These are phyloP conservation scores for Aureobasidium sp. DNA, from an alignment of 2,329 filamentous ascomycete genomes.

Conservation along the genomic window DNA sequence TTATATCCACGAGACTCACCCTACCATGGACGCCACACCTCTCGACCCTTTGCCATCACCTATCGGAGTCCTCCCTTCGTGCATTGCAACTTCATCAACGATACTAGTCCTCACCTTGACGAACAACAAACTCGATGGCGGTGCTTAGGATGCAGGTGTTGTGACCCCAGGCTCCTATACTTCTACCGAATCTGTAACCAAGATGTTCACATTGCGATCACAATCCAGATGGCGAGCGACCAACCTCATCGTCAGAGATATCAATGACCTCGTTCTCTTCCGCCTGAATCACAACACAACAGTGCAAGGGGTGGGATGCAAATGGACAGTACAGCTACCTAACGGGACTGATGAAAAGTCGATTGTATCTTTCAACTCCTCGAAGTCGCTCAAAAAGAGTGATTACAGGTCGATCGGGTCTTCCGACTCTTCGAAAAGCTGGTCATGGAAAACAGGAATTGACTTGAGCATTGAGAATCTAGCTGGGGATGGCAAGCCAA, in stretches of 20 bases:
- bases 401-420: neutral
- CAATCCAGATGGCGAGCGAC: neutral
- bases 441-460: neutral
- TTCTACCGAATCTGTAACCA: neutral
- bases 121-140: neutral
- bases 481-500: neutral
- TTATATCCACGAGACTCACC: neutral
- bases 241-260: neutral
- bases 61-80: neutral
- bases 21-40: neutral
- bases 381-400: neutral
- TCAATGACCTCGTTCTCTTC: neutral
- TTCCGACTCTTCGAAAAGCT: neutral
- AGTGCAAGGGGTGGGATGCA: neutral
- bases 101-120: neutral
- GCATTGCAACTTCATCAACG: neutral
- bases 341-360: neutral
- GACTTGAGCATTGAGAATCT: neutral
- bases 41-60: neutral
- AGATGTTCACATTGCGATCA: neutral
- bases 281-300: neutral
- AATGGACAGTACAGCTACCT: neutral
- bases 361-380: neutral
- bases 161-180: neutral
- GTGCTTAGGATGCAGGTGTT: neutral